Base-by-base conservation (phyloP, 1,284 basidiomycete species). In the Austroboletus sp. region DNA sequence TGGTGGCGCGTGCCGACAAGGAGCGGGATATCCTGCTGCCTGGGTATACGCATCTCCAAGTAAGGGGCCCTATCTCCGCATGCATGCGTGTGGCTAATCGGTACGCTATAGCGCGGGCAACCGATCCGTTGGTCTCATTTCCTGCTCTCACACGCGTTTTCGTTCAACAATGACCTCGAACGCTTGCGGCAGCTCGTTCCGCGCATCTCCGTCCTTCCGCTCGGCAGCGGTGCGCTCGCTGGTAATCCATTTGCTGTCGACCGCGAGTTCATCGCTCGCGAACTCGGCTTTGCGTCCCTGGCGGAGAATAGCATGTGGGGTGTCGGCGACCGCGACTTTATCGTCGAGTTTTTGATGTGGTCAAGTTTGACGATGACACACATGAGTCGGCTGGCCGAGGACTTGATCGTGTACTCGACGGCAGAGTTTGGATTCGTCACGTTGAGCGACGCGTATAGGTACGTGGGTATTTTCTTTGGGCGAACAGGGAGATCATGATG, bases 91-190 rank as follows among this genome's bases (percentile, higher is more conserved):
- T 32, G 30, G 2, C 31, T 43, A 15, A 56, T 45, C 13, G 17
- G 17, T 23, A 4, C 13, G 47, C 3, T 30, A 37, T 45, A 95
- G 90, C 85, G 95, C 19, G 95, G 88, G 2, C 94, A 98, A 77
- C 95, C 95, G 27, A 95, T 98, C 63, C 84, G 95, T 54, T 98
- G 96, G 96, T 93, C 95, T 1, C 95, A 98, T 68, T 80, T 96
- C 44, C 76, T 98, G 40, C 80, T 98, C 46, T 95, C 93, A 27
- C 93, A 98, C 68, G 93, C 93, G 4, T 88, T 91, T 61, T 90
- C 91, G 37, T 93, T 98, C 72, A 75, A 79, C 34, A 78, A 80
- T 44, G 95, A 98, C 69, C 80, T 97, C 33, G 79, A 89, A 56
- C 85, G 95, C 6, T 79, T 98, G 31, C 79, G 80, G 29, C 83